Percentiles rank a stretch among this genome's conserved stretches.
Evolutionary conservation across 2,329 filamentous ascomycete genomes (phyloP).

Genomic region (Eutypella sp.): DNA sequence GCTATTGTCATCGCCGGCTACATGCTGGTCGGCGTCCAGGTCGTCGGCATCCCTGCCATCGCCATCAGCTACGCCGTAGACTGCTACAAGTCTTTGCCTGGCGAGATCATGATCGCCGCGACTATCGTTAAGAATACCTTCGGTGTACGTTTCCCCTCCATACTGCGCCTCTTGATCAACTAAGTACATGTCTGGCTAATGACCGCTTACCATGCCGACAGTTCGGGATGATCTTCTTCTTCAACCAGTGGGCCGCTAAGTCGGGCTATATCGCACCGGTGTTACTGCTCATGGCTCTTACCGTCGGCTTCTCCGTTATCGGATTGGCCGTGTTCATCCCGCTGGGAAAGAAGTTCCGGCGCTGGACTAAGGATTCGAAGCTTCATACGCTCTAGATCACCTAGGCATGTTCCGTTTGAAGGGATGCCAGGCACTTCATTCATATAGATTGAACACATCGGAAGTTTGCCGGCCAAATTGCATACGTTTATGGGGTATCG

Average conservation of each 20-base stretch:
- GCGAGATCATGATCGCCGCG: slow-evolving; percentile 55
- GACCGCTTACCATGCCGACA: slow-evolving; percentile 3
- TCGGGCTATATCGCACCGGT: slow-evolving; percentile 22
- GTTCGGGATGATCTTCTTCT: slow-evolving; percentile 28
- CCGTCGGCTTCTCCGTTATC: slow-evolving; percentile 19
- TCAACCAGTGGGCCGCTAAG: slow-evolving; percentile 21
- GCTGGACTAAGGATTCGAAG: slow-evolving; percentile 24
- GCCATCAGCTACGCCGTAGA: slow-evolving; percentile 54
- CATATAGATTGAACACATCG: no score
- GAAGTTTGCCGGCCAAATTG: no score
- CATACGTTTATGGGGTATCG: no score
- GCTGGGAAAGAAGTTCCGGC: slow-evolving; percentile 25
- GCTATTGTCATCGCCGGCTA: slow-evolving; percentile 43
- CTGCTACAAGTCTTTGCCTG: slow-evolving; percentile 57
- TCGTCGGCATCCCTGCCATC: slow-evolving; percentile 51
- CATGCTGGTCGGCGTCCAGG: slow-evolving; percentile 24
- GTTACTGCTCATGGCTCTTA: slow-evolving; percentile 22
- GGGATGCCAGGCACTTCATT: no score
- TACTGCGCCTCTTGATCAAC: not conserved
- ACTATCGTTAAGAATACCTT: slow-evolving; percentile 58
- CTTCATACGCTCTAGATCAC: slow-evolving; percentile 21
- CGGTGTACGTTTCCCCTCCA: slow-evolving; percentile 26
- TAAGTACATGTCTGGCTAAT: not conserved
- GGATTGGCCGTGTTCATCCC: slow-evolving; percentile 23
- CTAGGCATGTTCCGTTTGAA: no score